Evolutionary conservation across 2,329 filamentous ascomycete genomes (phyloP).

Genomic region (Capronia americana): DNA sequence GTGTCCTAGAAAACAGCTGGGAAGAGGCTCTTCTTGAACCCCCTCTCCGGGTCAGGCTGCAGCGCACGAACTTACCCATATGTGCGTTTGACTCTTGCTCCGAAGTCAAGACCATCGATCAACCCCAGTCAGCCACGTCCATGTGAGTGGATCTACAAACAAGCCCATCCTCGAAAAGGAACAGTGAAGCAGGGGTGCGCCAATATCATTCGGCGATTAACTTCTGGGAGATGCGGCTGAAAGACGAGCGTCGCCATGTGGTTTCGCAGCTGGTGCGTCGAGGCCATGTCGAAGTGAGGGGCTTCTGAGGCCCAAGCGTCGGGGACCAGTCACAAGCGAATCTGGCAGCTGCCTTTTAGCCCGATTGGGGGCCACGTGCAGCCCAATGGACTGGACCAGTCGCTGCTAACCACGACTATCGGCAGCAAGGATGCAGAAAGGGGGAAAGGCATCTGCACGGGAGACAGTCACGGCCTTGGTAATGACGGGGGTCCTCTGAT

Average conservation of each 20-base stretch:
- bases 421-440: background rate
- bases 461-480: background rate
- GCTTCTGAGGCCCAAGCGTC: constrained; percentile 4
- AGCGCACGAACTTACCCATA: constrained; percentile 14
- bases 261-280: background rate
- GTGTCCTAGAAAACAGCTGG: background rate
- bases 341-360: constrained; percentile 16
- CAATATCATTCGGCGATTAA: constrained; percentile 12
- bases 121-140: constrained; percentile 32
- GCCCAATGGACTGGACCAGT: constrained; percentile 4
- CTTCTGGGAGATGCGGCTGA: constrained; percentile 30
- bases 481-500: background rate
- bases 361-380: constrained; percentile 15
- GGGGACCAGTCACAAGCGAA: constrained; percentile 27
- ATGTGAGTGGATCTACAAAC: constrained; percentile 13
- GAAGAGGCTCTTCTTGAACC: constrained; percentile 25
- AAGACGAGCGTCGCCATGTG: constrained; percentile 8
- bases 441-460: constrained; percentile 1
- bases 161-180: constrained; percentile 2
- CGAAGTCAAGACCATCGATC: constrained; percentile 24
- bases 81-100: background rate
- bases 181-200: constrained; percentile 16
- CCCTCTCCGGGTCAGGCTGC: constrained; percentile 12
- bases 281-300: constrained; percentile 7
- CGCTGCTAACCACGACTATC: constrained; percentile 4